These are phyloP conservation scores for Jacaranda mimosifolia DNA, from an alignment of 257 asterid species.

Conservation along the genomic window DNA sequence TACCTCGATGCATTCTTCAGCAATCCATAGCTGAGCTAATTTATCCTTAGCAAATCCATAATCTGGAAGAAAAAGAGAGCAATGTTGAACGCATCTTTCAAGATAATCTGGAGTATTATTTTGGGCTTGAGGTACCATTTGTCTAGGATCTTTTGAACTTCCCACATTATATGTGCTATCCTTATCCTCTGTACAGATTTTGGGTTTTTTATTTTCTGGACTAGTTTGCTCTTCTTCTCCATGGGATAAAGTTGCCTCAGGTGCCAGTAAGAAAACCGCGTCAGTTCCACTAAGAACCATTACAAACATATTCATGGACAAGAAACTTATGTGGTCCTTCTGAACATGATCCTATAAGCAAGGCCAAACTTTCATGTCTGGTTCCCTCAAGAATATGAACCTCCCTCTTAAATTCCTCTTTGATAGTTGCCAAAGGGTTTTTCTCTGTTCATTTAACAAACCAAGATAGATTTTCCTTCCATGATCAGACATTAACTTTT, in stretches of 20 bases:
- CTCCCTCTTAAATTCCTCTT: constrained; percentile 47
- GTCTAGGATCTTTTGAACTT: constrained; percentile 21
- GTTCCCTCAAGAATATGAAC: constrained; percentile 48
- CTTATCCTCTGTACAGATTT: constrained; percentile 18
- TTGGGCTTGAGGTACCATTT: background rate
- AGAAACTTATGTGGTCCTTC: constrained; percentile 53
- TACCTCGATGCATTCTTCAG: constrained; percentile 49
- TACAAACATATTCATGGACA: constrained; percentile 60
- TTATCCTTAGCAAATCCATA: constrained; percentile 48
- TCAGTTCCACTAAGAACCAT: constrained; percentile 54
- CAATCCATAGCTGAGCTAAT: constrained; percentile 57
- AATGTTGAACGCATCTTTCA: constrained; percentile 42
- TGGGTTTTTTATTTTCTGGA: constrained; percentile 28
- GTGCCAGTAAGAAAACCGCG: too few species aligned
- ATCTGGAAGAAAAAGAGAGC: constrained; percentile 44
- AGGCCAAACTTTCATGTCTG: constrained; percentile 55
- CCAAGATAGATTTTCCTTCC: constrained; percentile 51
- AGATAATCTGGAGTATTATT: background rate
- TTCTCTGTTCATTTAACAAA: constrained; percentile 47
- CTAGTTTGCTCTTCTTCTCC: constrained; percentile 1
- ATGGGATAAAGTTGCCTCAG: background rate
- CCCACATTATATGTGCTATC: background rate
- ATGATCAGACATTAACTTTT: constrained; percentile 38
- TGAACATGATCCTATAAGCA: constrained; percentile 60
- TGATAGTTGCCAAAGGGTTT: constrained; percentile 51